Evolutionary conservation across 345 rosid genomes (phyloP), one percentile per base, ranked within the genome.

Genomic region (Lumnitzera racemosa): DNA sequence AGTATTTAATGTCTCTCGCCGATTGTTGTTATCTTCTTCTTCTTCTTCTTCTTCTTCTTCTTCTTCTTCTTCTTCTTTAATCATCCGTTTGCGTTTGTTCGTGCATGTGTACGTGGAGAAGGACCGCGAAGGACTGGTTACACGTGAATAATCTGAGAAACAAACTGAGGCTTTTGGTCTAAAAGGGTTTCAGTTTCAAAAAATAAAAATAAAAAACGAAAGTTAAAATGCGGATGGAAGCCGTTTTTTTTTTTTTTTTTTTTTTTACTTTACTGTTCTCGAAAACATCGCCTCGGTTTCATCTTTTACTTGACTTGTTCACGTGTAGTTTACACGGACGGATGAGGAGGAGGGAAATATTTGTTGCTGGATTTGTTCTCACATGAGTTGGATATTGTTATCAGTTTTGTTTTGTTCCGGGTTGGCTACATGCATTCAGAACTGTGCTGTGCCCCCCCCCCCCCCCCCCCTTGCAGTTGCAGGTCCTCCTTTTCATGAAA

Each of bases 361-460:
- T 20, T 60, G 56, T 54, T 52, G 64, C 65, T 57, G 65, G 60
- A 49, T 62, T 76, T 76, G 80, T 70, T 64, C 61, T 73, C 61
- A 73, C 84, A 77, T 68, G 77, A 67, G 72, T 69, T 70, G 72
- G 71, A 61, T 66, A 64, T 20, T 60, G 76, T 16, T 43, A 17
- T 25, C 60, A 57, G 60, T 57, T 57, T 57, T 57, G 60, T 57
- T 57, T 48, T 57, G 25, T 57, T 57, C 24, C 41, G 46, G 48
- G 15, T 57, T 57, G 60, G 60, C 60, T 41, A 23, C 60, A 57
- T 57, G 43, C 43, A 36, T 36, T 36, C 43, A 36, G 43, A 36
- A 9, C 43, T 57, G 49, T 57, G 43, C 43, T 57, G 49, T 57
- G 14, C 60, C 56, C 29, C 48, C 25, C 20, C 48, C 25, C 20